A percentile compares a stretch with the other conserved stretches of the same genome.
These are phyloP conservation scores for Tetraselmis striata DNA, from an alignment of 139 green algal genomes.

Conservation along the genomic window DNA sequence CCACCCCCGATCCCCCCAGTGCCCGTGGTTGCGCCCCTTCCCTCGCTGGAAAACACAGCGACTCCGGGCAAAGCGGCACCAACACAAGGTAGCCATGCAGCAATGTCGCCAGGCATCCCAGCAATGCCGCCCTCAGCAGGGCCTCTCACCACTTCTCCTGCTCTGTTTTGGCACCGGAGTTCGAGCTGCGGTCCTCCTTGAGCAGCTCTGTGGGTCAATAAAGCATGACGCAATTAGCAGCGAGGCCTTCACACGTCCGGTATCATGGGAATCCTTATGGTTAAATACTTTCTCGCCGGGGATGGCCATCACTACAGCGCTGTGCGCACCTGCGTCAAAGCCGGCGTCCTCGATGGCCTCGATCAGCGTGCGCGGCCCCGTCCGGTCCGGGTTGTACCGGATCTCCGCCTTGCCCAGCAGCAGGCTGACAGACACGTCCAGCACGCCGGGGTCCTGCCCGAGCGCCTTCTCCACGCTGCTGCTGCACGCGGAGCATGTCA, in stretches of 20 bases:
- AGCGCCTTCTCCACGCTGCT: slow-evolving; percentile 59
- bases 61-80: no score
- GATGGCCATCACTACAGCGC: no score
- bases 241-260: slow-evolving; percentile 1
- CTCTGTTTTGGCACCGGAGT: background rate
- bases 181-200: background rate
- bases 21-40: no score
- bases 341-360: slow-evolving; percentile 50
- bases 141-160: background rate
- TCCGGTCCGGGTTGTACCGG: slow-evolving; percentile 47
- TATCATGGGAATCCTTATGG: no score
- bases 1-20: no score
- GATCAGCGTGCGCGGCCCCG: slow-evolving; percentile 64
- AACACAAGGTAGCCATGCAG: no score
- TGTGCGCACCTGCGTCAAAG: slow-evolving; percentile 33
- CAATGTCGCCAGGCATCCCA: no score
- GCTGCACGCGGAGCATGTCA: slow-evolving; percentile 75
- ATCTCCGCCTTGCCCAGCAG: slow-evolving; percentile 55
- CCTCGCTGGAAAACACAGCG: no score
- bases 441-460: slow-evolving; percentile 44
- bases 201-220: slow-evolving; percentile 13
- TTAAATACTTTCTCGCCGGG: no score
- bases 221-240: background rate
- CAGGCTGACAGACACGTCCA: slow-evolving; percentile 43
- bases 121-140: no score